phyloP scores from a whole-genome alignment of 2,329 filamentous ascomycete species.

The Incumbomyces lentus region DNA sequence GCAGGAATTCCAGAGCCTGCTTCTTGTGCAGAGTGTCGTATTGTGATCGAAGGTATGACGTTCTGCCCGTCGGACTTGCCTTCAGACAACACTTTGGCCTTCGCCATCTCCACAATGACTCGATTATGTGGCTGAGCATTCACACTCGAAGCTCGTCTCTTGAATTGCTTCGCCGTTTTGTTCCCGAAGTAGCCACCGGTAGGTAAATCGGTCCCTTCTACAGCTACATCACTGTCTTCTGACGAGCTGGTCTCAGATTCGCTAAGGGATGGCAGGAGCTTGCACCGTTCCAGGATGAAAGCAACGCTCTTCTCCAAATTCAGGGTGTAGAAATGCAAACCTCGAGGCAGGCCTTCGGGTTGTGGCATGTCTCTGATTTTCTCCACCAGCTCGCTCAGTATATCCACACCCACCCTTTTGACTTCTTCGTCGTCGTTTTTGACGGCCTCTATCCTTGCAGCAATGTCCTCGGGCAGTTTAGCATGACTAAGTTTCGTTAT shows the following conservation, averaged over 20 bases:
- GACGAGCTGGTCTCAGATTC: slow-evolving; percentile 32
- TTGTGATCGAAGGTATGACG: slow-evolving; percentile 27
- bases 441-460: slow-evolving; percentile 47
- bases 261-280: slow-evolving; percentile 57
- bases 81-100: slow-evolving; percentile 32
- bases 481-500: slow-evolving; percentile 94
- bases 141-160: slow-evolving; percentile 62
- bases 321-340: slow-evolving; percentile 95
- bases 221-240: slow-evolving; percentile 30
- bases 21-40: slow-evolving; percentile 57
- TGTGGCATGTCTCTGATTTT: slow-evolving; percentile 58
- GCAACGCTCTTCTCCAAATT: slow-evolving; percentile 94
- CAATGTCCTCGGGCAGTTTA: slow-evolving; percentile 60
- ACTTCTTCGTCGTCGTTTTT: slow-evolving; percentile 39
- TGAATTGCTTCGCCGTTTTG: slow-evolving; percentile 23
- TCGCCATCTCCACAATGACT: slow-evolving; percentile 64
- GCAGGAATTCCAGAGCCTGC: slow-evolving; percentile 65
- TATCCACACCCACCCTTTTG: slow-evolving; percentile 42
- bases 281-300: slow-evolving; percentile 75
- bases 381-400: slow-evolving; percentile 74
- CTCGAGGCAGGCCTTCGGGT: slow-evolving; percentile 46
- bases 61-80: slow-evolving; percentile 6
- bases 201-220: slow-evolving; percentile 21
- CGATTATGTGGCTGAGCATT: slow-evolving; percentile 81
- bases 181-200: background rate